Base-by-base conservation (phyloP, 1,284 basidiomycete species). In the Austroboletus niveus region DNA sequence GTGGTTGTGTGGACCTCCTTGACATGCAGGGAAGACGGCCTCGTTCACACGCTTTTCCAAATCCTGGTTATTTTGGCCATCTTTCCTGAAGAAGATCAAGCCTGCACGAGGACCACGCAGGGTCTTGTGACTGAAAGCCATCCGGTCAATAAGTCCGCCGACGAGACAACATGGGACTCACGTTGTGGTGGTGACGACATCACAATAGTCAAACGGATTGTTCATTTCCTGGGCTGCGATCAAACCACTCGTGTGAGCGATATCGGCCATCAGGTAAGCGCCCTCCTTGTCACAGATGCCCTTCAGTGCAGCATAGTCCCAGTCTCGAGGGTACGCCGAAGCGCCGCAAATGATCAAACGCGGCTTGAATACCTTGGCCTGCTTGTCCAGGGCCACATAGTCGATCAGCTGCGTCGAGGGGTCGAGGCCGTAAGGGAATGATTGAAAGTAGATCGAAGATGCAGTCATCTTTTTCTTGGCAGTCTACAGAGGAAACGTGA, bases 391-490 rank as follows among this genome's bases (percentile, higher is more conserved):
- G 44, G 75, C 79, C 47, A 78, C 79, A 75, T 98, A 98, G 79
- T 99, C 94, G 65, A 99, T 88, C 63, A 96, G 80, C 70, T 97
- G 90, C 55, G 89, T 92, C 51, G 82, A 72, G 47, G 89, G 86
- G 67, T 87, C 83, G 61, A 99, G 91, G 55, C 84, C 86, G 71
- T 99, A 99, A 46, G 97, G 97, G 72, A 98, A 83, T 43, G 96
- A 98, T 74, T 99, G 95, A 89, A 99, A 99, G 82, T 99, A 99
- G 78, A 99, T 98, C 17, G 96, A 98, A 39, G 96, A 99, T 27
- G 97, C 94, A 48, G 96, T 98, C 85, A 99, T 99, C 78, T 99
- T 99, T 82, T 98, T 97, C 79, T 98, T 98, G 58, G 94, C 94
- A 57, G 95, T 98, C 89, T 90, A 78, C 44, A 73, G 51, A 52